Evolutionary conservation across 2,329 filamentous ascomycete genomes (phyloP).

Genomic region (Xylariaceae sp.): DNA sequence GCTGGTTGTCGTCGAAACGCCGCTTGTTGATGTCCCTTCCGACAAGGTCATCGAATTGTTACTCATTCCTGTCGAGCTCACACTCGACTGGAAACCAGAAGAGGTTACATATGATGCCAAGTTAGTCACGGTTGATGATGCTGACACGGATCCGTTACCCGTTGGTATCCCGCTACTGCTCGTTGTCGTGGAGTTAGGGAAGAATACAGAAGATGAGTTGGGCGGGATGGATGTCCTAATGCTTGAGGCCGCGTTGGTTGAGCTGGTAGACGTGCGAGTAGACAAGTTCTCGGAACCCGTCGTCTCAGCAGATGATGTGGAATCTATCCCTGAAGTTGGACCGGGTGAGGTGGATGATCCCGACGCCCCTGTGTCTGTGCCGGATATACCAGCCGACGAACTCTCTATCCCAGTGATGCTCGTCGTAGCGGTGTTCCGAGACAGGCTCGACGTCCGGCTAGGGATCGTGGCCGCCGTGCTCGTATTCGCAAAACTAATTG

Average conservation of each 20-base stretch:
- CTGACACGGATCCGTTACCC: not conserved
- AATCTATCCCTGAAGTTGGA: not conserved
- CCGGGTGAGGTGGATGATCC: not conserved
- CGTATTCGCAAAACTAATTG: not conserved
- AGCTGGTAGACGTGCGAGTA: not conserved
- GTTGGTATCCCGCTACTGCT: not conserved
- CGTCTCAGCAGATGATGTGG: not conserved
- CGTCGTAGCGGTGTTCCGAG: not conserved
- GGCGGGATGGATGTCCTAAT: not conserved
- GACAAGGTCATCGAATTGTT: not conserved
- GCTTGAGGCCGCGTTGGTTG: not conserved
- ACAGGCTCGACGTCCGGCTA: not conserved
- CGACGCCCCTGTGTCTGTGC: not conserved
- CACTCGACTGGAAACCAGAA: not conserved
- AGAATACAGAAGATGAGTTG: not conserved
- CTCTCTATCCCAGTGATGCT: not conserved
- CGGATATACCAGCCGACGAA: not conserved
- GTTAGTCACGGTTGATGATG: not conserved
- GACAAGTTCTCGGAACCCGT: not conserved
- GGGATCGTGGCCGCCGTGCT: not conserved
- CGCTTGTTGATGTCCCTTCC: not conserved
- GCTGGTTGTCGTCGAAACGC: not conserved
- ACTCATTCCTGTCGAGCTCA: constrained; percentile 1
- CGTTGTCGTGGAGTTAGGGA: constrained; percentile 3
- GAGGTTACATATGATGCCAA: not conserved